Evolutionary conservation across 2,329 filamentous ascomycete species (phyloP), one percentile per base, ranked within the genome.

Genomic region (Elsinoe perseae): DNA sequence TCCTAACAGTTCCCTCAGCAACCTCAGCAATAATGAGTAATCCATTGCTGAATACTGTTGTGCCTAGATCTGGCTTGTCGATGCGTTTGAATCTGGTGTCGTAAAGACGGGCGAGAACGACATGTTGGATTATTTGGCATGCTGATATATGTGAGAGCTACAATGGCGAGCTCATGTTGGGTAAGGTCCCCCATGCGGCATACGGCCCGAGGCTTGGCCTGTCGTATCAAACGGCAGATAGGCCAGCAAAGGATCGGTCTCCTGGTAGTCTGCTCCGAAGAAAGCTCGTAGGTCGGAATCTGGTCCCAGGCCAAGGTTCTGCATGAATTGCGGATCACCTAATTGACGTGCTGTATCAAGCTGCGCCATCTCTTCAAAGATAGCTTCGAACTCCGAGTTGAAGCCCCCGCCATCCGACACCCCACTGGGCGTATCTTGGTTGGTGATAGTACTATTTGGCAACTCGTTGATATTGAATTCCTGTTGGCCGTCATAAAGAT

Each of bases 261-360:
- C 69, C 58, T 73, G 71, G 56, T 74, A 74, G 28, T 72, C 70
- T 2, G 68, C 59, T 2, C 69, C 68, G 42, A 74, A 67, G 57
- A 81, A 74, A 60, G 82, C 80, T 0, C 76, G 74, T 50, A 84
- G 71, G 57, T 82, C 81, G 30, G 79, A 77, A 23, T 82, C 82
- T 0, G 82, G 82, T 1, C 78, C 80, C 64, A 85, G 84, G 0
- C 83, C 83, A 18, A 86, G 71, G 61, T 85, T 85, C 43, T 80
- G 76, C 81, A 85, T 83, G 62, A 85, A 85, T 60, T 83, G 80
- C 1, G 80, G 75, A 60, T 76, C 74, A 23, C 80, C 78, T 43
- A 80, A 69, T 32, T 72, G 70, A 54, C 80, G 75, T 20, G 73
- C 74, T 2, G 74, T 77, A 62, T 82, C 80, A 28, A 82, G 68